These are phyloP conservation scores for Boechera stricta DNA, from an alignment of 345 rosid genomes.

Conservation along the genomic window DNA sequence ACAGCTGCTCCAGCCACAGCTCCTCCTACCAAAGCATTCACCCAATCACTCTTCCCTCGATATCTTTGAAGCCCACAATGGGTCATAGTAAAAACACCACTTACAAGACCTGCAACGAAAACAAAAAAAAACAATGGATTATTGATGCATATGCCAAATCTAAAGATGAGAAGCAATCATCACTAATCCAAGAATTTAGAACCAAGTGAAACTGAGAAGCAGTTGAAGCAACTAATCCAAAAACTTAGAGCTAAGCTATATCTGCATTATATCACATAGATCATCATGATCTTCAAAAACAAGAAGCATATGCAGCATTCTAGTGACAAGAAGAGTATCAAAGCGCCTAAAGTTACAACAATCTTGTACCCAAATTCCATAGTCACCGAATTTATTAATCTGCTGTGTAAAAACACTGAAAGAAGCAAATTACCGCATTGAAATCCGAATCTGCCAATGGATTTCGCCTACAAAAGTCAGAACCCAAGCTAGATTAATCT, in stretches of 20 bases:
- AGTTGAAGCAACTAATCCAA: not conserved
- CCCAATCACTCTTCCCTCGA: constrained; percentile 71
- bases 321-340: not conserved
- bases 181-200: not conserved
- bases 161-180: not conserved
- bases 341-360: not conserved
- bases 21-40: constrained; percentile 77
- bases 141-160: not conserved
- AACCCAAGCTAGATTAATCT: not conserved
- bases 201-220: not conserved
- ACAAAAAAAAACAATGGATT: not conserved
- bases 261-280: not conserved
- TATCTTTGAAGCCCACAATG: constrained; percentile 72
- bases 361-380: not conserved
- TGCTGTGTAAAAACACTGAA: not conserved
- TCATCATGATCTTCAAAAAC: constrained; percentile 4
- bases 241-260: not conserved
- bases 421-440: constrained; percentile 67
- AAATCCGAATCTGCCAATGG: constrained; percentile 59
- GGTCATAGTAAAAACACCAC: constrained; percentile 67
- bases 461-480: constrained; percentile 60
- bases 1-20: constrained; percentile 81
- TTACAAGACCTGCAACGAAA: constrained; percentile 64
- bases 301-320: constrained; percentile 17
- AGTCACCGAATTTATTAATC: not conserved